phyloP scores from a whole-genome alignment of 768 basidiomycete species.

The Suillus plorans region DNA sequence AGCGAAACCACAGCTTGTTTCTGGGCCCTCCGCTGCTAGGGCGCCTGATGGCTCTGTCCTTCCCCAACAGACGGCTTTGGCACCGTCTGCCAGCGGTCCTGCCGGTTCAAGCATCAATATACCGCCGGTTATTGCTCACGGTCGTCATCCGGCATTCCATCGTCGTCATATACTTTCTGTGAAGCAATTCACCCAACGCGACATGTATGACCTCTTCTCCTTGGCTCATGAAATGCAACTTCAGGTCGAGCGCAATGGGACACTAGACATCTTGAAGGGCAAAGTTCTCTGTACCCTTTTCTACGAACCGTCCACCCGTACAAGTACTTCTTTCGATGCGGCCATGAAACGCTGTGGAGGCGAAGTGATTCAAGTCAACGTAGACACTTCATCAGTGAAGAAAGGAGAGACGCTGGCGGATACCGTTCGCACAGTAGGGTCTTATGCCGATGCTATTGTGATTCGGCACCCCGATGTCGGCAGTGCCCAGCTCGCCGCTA shows the following conservation, averaged over 20 bases:
- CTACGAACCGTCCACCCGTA: conserved; percentile 96
- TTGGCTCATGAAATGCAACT: conserved; percentile 96
- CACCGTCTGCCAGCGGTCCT: background rate
- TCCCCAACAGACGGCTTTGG: conserved; percentile 12
- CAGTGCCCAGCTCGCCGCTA: conserved; percentile 93
- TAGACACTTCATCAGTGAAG: conserved; percentile 80
- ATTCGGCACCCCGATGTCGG: conserved; percentile 94
- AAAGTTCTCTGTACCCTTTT: conserved; percentile 90
- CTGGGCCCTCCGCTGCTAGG: conserved; percentile 34
- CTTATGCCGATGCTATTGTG: conserved; percentile 94
- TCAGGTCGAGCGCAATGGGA: conserved; percentile 89
- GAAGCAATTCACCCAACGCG: conserved; percentile 87
- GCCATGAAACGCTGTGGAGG: conserved; percentile 99
- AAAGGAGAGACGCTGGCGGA: conserved; percentile 95
- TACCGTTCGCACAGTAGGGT: conserved; percentile 90
- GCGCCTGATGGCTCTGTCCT: conserved; percentile 20
- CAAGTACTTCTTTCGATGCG: conserved; percentile 93
- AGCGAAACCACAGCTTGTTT: conserved; percentile 27
- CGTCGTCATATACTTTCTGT: conserved; percentile 92
- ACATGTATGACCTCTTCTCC: conserved; percentile 91
- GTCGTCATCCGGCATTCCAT: conserved; percentile 83
- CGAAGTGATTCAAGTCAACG: conserved; percentile 83
- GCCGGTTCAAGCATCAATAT: conserved; percentile 6
- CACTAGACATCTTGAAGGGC: conserved; percentile 86
- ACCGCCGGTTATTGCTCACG: conserved; percentile 19